phyloP scores from a whole-genome alignment of 176 grass and related monocot species.

The Rhynchospora pubera region DNA sequence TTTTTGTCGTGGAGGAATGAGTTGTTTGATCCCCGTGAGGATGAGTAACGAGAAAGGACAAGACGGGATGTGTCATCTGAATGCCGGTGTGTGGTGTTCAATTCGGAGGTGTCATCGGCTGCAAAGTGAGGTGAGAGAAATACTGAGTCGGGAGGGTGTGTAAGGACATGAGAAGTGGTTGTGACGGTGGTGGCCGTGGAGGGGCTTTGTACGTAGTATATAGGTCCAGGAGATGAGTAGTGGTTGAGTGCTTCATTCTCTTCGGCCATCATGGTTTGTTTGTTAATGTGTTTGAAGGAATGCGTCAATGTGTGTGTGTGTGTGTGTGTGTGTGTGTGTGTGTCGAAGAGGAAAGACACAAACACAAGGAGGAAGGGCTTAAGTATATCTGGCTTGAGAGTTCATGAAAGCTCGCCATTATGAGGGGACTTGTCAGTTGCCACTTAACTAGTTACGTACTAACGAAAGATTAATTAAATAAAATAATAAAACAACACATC shows the following conservation, averaged over 20 bases:
- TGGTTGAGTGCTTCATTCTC: conserved; percentile 62
- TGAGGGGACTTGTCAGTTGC: conserved; percentile 6
- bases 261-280: neutral
- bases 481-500: neutral
- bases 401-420: conserved; percentile 15
- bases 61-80: conserved; percentile 38
- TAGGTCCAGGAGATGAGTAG: conserved; percentile 52
- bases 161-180: conserved; percentile 56
- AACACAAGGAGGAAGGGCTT: neutral
- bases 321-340: no score
- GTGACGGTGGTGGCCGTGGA: conserved; percentile 75
- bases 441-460: neutral
- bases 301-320: neutral
- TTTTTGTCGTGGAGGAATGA: conserved; percentile 71
- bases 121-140: conserved; percentile 45
- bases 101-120: conserved; percentile 18
- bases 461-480: neutral
- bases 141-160: conserved; percentile 53
- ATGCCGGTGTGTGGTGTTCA: neutral
- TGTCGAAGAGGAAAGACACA: neutral
- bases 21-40: conserved; percentile 73
- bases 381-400: conserved; percentile 29
- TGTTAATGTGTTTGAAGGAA: no score
- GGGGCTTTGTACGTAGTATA: conserved; percentile 93
- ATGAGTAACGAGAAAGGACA: conserved; percentile 80